These are phyloP conservation scores for Fonsecaea monophora DNA, from an alignment of 2,329 filamentous ascomycete genomes.

Conservation along the genomic window DNA sequence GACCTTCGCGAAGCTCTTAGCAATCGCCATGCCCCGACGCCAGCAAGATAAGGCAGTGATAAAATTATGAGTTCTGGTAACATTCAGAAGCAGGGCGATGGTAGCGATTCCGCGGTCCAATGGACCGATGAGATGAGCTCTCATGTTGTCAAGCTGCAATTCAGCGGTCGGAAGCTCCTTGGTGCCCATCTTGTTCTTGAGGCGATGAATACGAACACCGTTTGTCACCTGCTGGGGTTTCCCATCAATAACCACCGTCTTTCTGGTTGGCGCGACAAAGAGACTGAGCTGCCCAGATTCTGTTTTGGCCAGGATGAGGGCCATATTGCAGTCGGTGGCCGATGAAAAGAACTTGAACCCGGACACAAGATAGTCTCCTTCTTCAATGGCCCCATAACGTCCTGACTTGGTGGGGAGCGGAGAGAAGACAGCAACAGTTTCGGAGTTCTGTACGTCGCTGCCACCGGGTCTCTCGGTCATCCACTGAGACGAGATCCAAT, in stretches of 20 bases:
- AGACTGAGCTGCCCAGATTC: constrained; percentile 60
- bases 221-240: constrained; percentile 60
- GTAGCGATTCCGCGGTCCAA: constrained; percentile 68
- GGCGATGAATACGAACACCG: constrained; percentile 67
- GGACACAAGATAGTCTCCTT: constrained; percentile 29
- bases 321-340: constrained; percentile 69
- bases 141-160: constrained; percentile 65
- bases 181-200: constrained; percentile 73
- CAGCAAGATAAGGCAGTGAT: constrained; percentile 39
- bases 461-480: constrained; percentile 49
- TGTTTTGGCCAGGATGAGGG: constrained; percentile 68
- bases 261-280: constrained; percentile 70
- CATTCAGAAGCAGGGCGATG: constrained; percentile 68
- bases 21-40: constrained; percentile 40
- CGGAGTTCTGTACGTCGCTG: constrained; percentile 46
- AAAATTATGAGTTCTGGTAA: constrained; percentile 53
- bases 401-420: constrained; percentile 39
- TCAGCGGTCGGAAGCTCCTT: constrained; percentile 71
- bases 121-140: constrained; percentile 65
- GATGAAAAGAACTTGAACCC: constrained; percentile 71
- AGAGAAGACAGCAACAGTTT: constrained; percentile 42
- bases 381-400: constrained; percentile 52
- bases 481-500: constrained; percentile 66
- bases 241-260: constrained; percentile 40
- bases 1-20: constrained; percentile 39